phyloP scores from a whole-genome alignment of 1,139 yeast genomes.

The Kodamaea arcana region DNA sequence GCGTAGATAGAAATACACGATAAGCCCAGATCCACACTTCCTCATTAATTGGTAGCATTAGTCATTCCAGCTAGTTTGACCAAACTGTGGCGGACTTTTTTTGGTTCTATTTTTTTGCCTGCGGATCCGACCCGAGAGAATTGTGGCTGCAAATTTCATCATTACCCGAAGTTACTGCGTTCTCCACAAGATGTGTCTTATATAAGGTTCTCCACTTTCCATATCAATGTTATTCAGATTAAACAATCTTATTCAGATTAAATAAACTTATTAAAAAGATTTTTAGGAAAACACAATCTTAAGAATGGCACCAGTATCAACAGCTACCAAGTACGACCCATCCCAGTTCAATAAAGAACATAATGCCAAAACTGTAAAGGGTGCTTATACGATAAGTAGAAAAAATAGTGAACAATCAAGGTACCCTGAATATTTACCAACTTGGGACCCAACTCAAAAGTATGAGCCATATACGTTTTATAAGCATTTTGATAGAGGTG shows the following conservation, averaged over 20 bases:
- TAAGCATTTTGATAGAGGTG: conserved; percentile 22
- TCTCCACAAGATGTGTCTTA: background rate
- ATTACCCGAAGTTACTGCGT: background rate
- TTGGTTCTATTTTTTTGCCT: too few relatives aligned
- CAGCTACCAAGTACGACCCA: conserved; percentile 21
- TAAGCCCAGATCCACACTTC: too few relatives aligned
- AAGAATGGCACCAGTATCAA: conserved; percentile 7
- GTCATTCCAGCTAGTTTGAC: too few relatives aligned
- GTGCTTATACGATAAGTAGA: conserved; percentile 24
- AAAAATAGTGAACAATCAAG: conserved; percentile 17
- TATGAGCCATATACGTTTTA: conserved; percentile 21
- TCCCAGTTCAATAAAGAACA: conserved; percentile 29
- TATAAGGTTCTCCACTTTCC: too few relatives aligned
- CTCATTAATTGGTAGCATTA: too few relatives aligned
- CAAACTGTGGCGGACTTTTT: too few relatives aligned
- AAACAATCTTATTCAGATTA: too few relatives aligned
- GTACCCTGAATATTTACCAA: conserved; percentile 24
- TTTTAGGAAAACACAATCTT: too few relatives aligned
- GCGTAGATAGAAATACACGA: too few relatives aligned
- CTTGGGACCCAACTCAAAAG: conserved; percentile 28
- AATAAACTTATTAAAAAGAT: too few relatives aligned
- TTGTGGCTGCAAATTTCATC: conserved; percentile 6
- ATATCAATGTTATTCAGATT: too few relatives aligned
- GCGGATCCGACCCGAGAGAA: too few relatives aligned
- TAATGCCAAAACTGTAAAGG: conserved; percentile 20